These are phyloP conservation scores for Aphanocladium album DNA, from an alignment of 2,329 filamentous ascomycete species.

Conservation along the genomic window DNA sequence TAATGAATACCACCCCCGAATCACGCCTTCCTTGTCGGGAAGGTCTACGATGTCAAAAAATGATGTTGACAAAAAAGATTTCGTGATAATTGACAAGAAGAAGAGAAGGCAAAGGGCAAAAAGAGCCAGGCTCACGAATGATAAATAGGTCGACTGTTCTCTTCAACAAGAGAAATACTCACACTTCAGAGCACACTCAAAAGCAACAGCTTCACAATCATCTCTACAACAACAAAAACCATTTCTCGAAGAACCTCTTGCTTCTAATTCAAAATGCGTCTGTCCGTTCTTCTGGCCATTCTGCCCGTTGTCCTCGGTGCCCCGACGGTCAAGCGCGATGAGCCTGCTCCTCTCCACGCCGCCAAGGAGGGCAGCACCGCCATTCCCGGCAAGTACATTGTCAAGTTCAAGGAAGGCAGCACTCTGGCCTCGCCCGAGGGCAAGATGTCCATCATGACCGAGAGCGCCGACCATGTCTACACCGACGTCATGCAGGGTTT, in stretches of 20 bases:
- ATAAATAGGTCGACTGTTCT: not conserved
- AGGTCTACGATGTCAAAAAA: not conserved
- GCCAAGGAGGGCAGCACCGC: slow-evolving; percentile 15
- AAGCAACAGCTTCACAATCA: not conserved
- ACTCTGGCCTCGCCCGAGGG: slow-evolving; percentile 14
- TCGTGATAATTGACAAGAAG: not conserved
- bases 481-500: slow-evolving; percentile 22
- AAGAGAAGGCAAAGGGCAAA: not conserved
- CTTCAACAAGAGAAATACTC: not conserved
- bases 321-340: slow-evolving; percentile 20
- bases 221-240: not conserved
- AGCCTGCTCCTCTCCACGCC: slow-evolving; percentile 23
- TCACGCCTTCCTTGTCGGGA: slow-evolving; percentile 5
- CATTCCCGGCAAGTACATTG: slow-evolving; percentile 26
- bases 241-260: not conserved
- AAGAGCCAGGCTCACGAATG: not conserved
- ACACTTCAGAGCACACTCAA: not conserved
- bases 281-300: slow-evolving; percentile 20
- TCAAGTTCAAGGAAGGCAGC: slow-evolving; percentile 24
- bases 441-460: slow-evolving; percentile 15
- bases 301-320: slow-evolving; percentile 21
- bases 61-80: not conserved
- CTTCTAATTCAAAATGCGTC: slow-evolving; percentile 17
- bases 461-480: slow-evolving; percentile 22
- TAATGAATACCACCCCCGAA: not conserved